Conservation (phyloP, 2,329 filamentous ascomycete genomes). For the Myrmaecium sp. region DNA sequence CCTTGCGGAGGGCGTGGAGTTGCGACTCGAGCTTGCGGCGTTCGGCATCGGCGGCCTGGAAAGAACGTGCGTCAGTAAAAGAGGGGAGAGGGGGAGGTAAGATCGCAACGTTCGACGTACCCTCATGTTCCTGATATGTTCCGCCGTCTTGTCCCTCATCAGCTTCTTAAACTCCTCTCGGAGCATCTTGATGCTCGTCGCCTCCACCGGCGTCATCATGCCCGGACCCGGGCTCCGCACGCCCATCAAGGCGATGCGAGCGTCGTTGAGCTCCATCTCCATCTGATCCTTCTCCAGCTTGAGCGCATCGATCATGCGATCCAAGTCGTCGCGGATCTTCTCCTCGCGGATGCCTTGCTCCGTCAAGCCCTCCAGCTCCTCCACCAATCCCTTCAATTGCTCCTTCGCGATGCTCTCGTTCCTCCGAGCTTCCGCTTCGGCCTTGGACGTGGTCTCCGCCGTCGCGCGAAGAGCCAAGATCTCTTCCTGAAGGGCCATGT, state of each 20-base stretch:
- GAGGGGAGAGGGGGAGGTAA: slow-evolving; percentile 1
- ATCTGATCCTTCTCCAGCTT: slow-evolving; percentile 46
- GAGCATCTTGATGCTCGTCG: slow-evolving; percentile 50
- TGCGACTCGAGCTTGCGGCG: slow-evolving; percentile 48
- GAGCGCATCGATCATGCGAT: slow-evolving; percentile 44
- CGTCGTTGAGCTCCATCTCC: slow-evolving; percentile 48
- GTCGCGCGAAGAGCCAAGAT: slow-evolving; percentile 10
- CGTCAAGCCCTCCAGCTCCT: slow-evolving; percentile 52
- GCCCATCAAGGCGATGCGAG: slow-evolving; percentile 49
- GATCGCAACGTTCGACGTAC: slow-evolving; percentile 28
- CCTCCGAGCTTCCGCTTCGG: slow-evolving; percentile 17
- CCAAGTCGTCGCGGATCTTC: slow-evolving; percentile 49
- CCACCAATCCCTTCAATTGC: slow-evolving; percentile 35
- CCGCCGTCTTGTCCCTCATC: slow-evolving; percentile 55
- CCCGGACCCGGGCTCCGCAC: slow-evolving; percentile 31
- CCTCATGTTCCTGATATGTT: slow-evolving; percentile 46
- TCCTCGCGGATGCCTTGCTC: slow-evolving; percentile 54
- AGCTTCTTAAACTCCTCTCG: slow-evolving; percentile 66
- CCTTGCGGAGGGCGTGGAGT: slow-evolving; percentile 35
- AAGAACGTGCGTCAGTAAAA: slow-evolving; percentile 9
- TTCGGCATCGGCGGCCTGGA: slow-evolving; percentile 54
- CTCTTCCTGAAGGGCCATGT: slow-evolving; percentile 24
- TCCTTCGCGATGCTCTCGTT: slow-evolving; percentile 19
- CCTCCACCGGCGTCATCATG: slow-evolving; percentile 26
- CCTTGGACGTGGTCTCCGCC: slow-evolving; percentile 24